Evolutionary conservation across 2,329 filamentous ascomycete species (phyloP).

Genomic region (Orbilia javanica): DNA sequence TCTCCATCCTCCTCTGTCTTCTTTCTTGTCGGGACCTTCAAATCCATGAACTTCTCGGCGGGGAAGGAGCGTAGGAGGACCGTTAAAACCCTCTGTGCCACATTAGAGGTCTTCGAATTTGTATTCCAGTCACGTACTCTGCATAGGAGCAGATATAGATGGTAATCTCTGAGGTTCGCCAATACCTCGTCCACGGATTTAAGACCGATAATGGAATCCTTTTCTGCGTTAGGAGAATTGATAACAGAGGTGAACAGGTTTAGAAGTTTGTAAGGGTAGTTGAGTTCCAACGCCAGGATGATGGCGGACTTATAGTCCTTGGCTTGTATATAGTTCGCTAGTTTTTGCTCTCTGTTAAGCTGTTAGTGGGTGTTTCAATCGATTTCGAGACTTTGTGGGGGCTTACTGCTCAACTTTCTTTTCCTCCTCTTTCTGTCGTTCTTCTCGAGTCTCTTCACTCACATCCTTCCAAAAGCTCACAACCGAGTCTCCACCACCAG

Average conservation of each 20-base stretch:
- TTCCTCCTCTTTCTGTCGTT: slow-evolving; percentile 70
- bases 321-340: slow-evolving; percentile 90
- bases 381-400: too few species aligned
- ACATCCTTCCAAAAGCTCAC: slow-evolving; percentile 97
- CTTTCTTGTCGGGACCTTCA: slow-evolving; percentile 67
- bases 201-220: slow-evolving; percentile 67
- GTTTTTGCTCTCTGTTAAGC: slow-evolving; percentile 77
- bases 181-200: slow-evolving; percentile 83
- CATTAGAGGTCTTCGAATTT: slow-evolving; percentile 84
- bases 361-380: slow-evolving; percentile 4
- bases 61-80: slow-evolving; percentile 84
- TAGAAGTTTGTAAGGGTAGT: slow-evolving; percentile 90
- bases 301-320: slow-evolving; percentile 94
- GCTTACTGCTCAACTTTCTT: slow-evolving; percentile 81
- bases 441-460: slow-evolving; percentile 80
- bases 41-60: slow-evolving; percentile 78
- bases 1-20: slow-evolving; percentile 63
- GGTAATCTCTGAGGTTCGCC: slow-evolving; percentile 81
- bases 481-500: slow-evolving; percentile 90
- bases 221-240: slow-evolving; percentile 67
- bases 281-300: slow-evolving; percentile 88
- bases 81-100: slow-evolving; percentile 87
- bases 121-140: slow-evolving; percentile 97
- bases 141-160: slow-evolving; percentile 84
- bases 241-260: slow-evolving; percentile 85